Base-by-base conservation (phyloP, 805 yeast species). In the Ogataea wickerhamii region DNA sequence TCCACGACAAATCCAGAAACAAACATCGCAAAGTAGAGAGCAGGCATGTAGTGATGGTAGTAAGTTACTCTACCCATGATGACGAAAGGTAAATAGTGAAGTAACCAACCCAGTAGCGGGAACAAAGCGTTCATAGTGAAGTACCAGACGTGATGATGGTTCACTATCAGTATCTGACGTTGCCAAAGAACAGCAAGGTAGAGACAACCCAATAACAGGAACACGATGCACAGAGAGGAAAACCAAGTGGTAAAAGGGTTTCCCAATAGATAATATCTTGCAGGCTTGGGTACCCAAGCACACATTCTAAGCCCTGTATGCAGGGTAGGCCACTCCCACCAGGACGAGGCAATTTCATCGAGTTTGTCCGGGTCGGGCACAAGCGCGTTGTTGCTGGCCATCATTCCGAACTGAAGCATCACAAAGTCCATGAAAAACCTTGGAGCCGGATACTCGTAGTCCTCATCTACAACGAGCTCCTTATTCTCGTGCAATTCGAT, bases 11-110 rank as follows among this genome's bases (percentile, higher is more conserved):
- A 80, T 4, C 74, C 73, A 34, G 72, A 58, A 27, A 76, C 74
- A 38, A 78, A 60, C 61, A 81, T 66, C 36, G 87, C 87, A 60
- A 85, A 85, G 63, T 85, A 85, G 48, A 85, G 67, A 0, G 93
- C 89, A 33, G 95, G 95, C 55, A 83, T 68, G 60, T 85, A 85
- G 65, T 85, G 95, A 60, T 85, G 95, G 31, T 82, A 87, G 53
- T 85, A 85, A 0, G 91, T 82, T 49, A 85, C 93, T 70, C 95
- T 76, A 12, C 87, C 82, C 95, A 85, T 85, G 35, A 85, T 67
- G 22, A 78, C 74, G 50, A 85, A 85, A 21, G 95, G 91, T 56
- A 75, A 58, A 60, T 68, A 84, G 59, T 85, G 93, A 58, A 83
- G 67, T 25, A 84, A 79, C 88, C 91, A 85, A 10, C 87, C 93